Evolutionary conservation across 2,329 filamentous ascomycete genomes (phyloP).

Genomic region (Magnaporthiopsis incrustans): DNA sequence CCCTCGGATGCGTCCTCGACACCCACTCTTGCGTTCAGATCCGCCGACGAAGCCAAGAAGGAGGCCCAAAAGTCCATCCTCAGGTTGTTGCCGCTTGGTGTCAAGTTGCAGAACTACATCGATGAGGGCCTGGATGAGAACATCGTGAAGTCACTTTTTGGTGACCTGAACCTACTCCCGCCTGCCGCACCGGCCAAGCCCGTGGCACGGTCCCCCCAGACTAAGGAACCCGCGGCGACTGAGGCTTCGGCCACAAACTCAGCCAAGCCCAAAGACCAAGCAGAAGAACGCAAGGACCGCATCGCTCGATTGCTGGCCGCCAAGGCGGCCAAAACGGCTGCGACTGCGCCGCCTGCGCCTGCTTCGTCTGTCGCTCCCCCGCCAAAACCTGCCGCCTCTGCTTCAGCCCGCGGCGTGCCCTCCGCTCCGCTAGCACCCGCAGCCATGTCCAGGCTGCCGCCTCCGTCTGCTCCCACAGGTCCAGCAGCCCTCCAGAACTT

Average conservation of each 20-base stretch:
- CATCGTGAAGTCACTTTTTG: slow-evolving; percentile 57
- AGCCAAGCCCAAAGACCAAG: slow-evolving; percentile 6
- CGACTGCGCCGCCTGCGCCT: not conserved
- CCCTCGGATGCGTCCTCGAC: not conserved
- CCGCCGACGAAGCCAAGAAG: slow-evolving; percentile 37
- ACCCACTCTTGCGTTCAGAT: slow-evolving; percentile 16
- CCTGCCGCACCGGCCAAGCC: not conserved
- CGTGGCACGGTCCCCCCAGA: not conserved
- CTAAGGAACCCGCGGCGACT: not conserved
- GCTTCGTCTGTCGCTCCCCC: not conserved
- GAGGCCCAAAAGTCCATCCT: slow-evolving; percentile 61
- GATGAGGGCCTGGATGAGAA: slow-evolving; percentile 61
- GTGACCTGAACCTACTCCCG: slow-evolving; percentile 52
- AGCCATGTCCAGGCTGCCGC: not conserved
- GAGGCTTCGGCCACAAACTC: not conserved
- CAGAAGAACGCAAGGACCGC: slow-evolving; percentile 64
- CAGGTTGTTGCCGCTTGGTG: slow-evolving; percentile 55
- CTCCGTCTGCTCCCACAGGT: slow-evolving; percentile 2
- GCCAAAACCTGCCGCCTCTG: not conserved
- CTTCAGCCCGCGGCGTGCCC: slow-evolving; percentile 9
- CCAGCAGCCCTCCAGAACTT: not conserved
- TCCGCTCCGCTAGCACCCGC: slow-evolving; percentile 6
- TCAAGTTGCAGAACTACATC: slow-evolving; percentile 66
- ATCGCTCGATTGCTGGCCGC: slow-evolving; percentile 70
- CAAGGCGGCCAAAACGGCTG: slow-evolving; percentile 42